Evolutionary conservation across 805 yeast genomes (phyloP), one percentile per base, ranked within the genome.

Genomic region (Saccharomycopsis oosterbeekiorum): DNA sequence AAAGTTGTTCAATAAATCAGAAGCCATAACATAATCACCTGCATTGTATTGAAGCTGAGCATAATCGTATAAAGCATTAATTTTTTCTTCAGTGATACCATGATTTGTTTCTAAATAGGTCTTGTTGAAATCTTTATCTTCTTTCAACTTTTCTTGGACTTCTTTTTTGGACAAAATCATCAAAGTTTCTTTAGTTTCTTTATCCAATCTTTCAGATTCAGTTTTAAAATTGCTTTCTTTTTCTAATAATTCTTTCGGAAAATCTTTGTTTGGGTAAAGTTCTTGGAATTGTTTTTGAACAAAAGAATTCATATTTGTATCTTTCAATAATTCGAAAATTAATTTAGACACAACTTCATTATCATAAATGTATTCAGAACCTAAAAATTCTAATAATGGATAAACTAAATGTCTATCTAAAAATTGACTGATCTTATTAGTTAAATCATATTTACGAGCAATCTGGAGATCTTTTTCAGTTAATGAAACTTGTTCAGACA

Each of bases 21-120:
- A 76, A 6, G 86, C 84, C 74, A 79, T 77, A 62, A 72, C 78
- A 70, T 83, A 84, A 68, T 82, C 83, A 66, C 88, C 88, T 70
- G 84, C 77, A 71, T 82, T 80, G 71, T 82, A 84, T 70, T 83
- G 85, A 67, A 82, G 77, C 69, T 82, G 82, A 58, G 86, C 88
- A 70, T 78, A 82, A 65, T 81, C 79, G 70, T 81, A 84, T 56
- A 83, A 72, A 61, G 76, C 79, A 64, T 78, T 71, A 65, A 81
- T 80, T 70, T 76, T 77, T 15, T 73, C 79, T 62, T 79, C 81
- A 34, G 76, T 73, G 64, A 82, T 78, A 53, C 75, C 76, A 69
- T 78, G 78, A 55, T 75, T 72, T 61, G 72, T 73, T 62, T 76
- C 74, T 61, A 83, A 68, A 62, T 76, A 77, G 59, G 75, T 75